These are phyloP conservation scores for Domatiomyces globalis DNA, from an alignment of 2,329 filamentous ascomycete genomes.

Conservation along the genomic window DNA sequence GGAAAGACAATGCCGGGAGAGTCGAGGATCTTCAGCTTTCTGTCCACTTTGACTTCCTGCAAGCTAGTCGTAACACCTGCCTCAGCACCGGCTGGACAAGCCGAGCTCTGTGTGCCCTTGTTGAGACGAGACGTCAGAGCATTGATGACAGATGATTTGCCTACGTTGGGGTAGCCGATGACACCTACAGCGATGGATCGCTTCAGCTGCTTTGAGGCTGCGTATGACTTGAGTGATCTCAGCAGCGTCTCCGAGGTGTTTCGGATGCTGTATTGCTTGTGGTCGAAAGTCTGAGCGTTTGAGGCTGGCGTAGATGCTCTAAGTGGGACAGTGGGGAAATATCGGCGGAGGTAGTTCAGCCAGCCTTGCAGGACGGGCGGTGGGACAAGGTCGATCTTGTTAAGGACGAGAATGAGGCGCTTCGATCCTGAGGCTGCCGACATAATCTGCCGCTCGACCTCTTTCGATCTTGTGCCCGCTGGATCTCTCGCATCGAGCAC, in stretches of 20 bases:
- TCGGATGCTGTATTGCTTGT: constrained; percentile 75
- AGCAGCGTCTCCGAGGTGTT: constrained; percentile 75
- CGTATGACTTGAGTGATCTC: constrained; percentile 78
- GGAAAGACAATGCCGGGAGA: constrained; percentile 93
- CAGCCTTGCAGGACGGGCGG: constrained; percentile 68
- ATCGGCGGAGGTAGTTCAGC: constrained; percentile 71
- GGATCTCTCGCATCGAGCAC: constrained; percentile 83
- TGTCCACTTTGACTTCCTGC: constrained; percentile 84
- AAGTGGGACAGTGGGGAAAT: constrained; percentile 81
- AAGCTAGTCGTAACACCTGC: constrained; percentile 83
- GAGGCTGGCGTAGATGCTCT: constrained; percentile 68
- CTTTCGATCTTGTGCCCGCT: constrained; percentile 75
- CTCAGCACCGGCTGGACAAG: constrained; percentile 80
- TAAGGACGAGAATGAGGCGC: constrained; percentile 76
- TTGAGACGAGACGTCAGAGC: constrained; percentile 66
- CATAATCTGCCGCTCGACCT: constrained; percentile 83
- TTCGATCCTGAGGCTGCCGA: constrained; percentile 72
- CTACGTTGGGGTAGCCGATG: constrained; percentile 92
- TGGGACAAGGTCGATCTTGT: constrained; percentile 90
- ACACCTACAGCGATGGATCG: constrained; percentile 81
- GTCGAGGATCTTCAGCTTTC: constrained; percentile 83
- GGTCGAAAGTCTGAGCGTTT: constrained; percentile 83
- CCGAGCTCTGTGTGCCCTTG: constrained; percentile 43
- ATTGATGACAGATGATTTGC: constrained; percentile 97
- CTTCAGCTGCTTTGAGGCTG: constrained; percentile 70